Evolutionary conservation across 768 basidiomycete species (phyloP), one percentile per base, ranked within the genome.

Genomic region (Jaapia argillacea): DNA sequence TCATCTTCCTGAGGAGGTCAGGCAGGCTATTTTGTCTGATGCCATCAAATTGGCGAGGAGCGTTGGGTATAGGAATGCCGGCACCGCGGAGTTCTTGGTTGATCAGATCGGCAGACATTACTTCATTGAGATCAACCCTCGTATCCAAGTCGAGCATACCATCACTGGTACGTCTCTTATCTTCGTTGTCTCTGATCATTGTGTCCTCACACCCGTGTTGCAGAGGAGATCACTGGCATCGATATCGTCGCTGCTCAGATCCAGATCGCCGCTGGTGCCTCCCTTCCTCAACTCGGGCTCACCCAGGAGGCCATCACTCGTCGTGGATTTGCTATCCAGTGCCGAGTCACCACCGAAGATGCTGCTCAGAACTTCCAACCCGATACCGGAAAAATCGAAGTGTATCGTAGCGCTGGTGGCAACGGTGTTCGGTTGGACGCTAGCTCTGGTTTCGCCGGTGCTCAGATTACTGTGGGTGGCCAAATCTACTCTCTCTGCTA

Each of bases 201-300:
- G 39, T 21, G 2, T 22, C 46, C 10, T 10, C 31, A 16, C 10
- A 33, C 43, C 33, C 40, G 42, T 54, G 28, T 51, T 40, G 23
- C 59, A 93, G 96, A 98, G 85, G 93, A 97, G 60, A 99, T 99
- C 57, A 98, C 96, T 48, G 96, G 96, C 41, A 92, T 98, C 62
- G 96, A 99, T 58, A 94, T 99, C 50, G 92, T 98, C 31, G 96
- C 96, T 43, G 96, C 96, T 16, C 96, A 98, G 64, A 98, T 99
- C 52, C 96, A 98, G 67, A 97, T 99, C 55, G 94, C 94, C n/a
- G 96, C 92, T 41, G 96, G 96, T 42, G 96, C 93, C 4, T 87
- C 92, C 36, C 79, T 98, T 36, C 81, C 90, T 6, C 91, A 96
- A 59, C 83, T 98, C 48, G 96, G 96, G 44, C 71, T 99, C 41